phyloP scores from a whole-genome alignment of 176 grass and related monocot genomes.

The Microstegium vimineum region DNA sequence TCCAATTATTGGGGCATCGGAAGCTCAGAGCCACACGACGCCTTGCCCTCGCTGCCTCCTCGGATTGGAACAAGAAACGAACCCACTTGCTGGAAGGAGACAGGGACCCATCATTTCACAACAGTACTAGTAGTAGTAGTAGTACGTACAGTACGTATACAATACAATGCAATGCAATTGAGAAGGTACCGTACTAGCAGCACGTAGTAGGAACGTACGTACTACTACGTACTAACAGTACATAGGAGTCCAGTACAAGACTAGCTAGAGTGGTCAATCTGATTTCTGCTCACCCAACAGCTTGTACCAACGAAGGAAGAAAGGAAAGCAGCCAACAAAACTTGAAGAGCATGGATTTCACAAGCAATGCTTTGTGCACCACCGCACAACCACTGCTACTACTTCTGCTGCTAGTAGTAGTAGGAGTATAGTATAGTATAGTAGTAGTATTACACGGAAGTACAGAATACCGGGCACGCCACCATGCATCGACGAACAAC shows the following conservation, averaged over 20 bases:
- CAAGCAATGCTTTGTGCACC: neutral
- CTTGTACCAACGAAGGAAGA: neutral
- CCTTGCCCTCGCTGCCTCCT: constrained; percentile 27
- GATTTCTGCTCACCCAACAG: no score
- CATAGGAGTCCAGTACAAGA: neutral
- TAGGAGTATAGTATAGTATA: no score
- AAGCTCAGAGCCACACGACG: constrained; percentile 36
- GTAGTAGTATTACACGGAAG: neutral
- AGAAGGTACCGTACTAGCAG: neutral
- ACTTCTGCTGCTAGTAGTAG: neutral
- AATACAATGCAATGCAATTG: neutral
- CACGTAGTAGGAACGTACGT: no score
- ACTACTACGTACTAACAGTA: no score
- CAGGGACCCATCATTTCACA: neutral
- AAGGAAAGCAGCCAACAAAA: neutral
- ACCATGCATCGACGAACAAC: neutral
- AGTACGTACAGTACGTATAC: no score
- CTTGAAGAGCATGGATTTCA: neutral
- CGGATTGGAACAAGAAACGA: constrained; percentile 44
- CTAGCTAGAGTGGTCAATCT: neutral
- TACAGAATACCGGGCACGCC: constrained; percentile 1
- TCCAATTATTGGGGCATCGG: constrained; percentile 35
- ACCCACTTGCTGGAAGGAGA: constrained; percentile 34
- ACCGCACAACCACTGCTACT: neutral
- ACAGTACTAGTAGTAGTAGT: no score